Base-by-base conservation (phyloP, 176 grass and related monocot species). In the Coix lacrymajobi region DNA sequence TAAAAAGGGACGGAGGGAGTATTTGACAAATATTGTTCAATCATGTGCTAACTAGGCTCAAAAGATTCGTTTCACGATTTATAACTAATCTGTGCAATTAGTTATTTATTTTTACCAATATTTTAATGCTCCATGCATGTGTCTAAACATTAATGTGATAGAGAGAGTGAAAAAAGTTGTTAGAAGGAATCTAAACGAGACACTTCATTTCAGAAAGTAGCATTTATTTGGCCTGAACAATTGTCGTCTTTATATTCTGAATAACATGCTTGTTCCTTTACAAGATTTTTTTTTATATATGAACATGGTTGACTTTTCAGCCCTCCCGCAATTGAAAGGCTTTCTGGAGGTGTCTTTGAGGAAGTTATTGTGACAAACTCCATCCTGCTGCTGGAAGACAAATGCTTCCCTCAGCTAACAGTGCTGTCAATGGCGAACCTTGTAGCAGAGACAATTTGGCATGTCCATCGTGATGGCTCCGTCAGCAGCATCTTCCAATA, bases 381-480 rank as follows among this genome's bases (percentile, higher is more conserved):
- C 24, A 99, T 99, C 45, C 87, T 90, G 11, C 66, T 92, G 13
- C 56, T 83, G n/a, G 79, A 94, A 45, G 25, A 89, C 41, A 92
- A 88, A 75, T 86, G 73, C 57, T 99, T 96, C 49, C 89, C 89
- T 36, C 93, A 99, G 79, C 45, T 96, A 58, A 99, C 93, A 0
- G 93, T 99, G 79, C 85, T 99, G 13, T 94, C 96, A 20, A 92
- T 99, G 70, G 91, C 93, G 8, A 99, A 99, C 87, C 96, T 96
- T 79, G 81, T 99, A 33, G 96, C 81, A 16, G 93, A 99, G 83
- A 96, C 91, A 13, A 96, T 99, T 58, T 92, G 93, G 87, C 89
- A 90, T 73, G 96, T 99, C 38, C 89, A 99, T 63, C 73, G 85
- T 3, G 89, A 96, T 14, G 83, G 87, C 39, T 99, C 96, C 0